A percentile compares a stretch with the other conserved stretches of the same genome.
phyloP scores from a whole-genome alignment of 768 basidiomycete species.

The Suillus decipiens region DNA sequence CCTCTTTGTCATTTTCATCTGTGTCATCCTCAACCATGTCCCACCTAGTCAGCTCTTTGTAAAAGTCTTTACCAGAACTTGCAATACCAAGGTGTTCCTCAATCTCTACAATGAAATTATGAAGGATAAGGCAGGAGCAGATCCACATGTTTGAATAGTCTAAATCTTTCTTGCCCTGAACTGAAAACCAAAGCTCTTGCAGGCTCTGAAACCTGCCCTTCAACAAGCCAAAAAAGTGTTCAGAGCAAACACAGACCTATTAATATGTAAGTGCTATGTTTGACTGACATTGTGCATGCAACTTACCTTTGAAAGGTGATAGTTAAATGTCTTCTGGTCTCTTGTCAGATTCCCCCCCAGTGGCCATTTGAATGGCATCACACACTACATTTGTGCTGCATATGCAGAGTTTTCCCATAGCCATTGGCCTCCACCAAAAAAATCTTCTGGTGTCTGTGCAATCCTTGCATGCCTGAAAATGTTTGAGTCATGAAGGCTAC shows the following conservation, averaged over 20 bases:
- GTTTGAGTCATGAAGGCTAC: neutral
- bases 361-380: too few species aligned
- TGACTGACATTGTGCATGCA: too few species aligned
- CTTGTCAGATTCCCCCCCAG: too few species aligned
- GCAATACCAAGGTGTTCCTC: neutral
- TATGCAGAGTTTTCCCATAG: neutral
- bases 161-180: neutral
- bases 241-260: too few species aligned
- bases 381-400: neutral
- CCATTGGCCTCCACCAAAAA: neutral
- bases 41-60: neutral
- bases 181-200: neutral
- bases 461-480: neutral
- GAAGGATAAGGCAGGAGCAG: neutral
- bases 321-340: too few species aligned
- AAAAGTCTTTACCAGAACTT: neutral
- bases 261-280: too few species aligned
- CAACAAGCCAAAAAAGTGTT: too few species aligned
- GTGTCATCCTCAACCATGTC: neutral
- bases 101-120: neutral
- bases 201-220: neutral
- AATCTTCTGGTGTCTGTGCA: neutral
- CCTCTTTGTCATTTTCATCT: too few species aligned
- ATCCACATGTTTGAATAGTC: neutral
- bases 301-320: too few species aligned